A percentile compares a stretch with the other conserved stretches of the same genome.
Evolutionary conservation across 1,284 basidiomycete genomes (phyloP).

Genomic region (Cryptococcus maquisensis): DNA sequence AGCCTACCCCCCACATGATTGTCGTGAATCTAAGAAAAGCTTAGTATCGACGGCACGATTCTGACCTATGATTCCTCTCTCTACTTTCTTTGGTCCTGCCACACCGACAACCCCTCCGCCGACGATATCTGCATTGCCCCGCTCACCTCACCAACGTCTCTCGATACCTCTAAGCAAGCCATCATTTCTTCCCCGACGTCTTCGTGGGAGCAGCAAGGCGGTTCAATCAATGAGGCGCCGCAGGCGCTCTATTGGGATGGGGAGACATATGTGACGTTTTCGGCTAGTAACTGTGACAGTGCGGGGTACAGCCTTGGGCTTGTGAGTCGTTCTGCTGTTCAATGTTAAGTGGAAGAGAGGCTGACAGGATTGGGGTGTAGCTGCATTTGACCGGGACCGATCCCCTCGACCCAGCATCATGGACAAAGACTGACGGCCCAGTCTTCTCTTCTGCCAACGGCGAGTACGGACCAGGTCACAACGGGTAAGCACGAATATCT

Average conservation of each 20-base stretch:
- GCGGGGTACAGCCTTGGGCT: slow-evolving; percentile 13
- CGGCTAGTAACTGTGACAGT: slow-evolving; percentile 12
- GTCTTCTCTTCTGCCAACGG: slow-evolving; percentile 18
- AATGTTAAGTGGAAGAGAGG: no score
- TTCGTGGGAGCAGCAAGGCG: slow-evolving; percentile 14
- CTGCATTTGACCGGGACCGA: slow-evolving; percentile 12
- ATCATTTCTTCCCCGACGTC: slow-evolving; percentile 13
- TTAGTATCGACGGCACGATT: slow-evolving; percentile 19
- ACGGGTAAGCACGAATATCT: slow-evolving; percentile 15
- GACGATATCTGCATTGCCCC: slow-evolving; percentile 14
- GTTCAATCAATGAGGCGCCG: slow-evolving; percentile 13
- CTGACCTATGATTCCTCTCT: background rate
- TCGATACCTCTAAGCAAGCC: slow-evolving; percentile 8
- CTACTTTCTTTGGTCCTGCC: slow-evolving; percentile 22
- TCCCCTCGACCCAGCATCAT: slow-evolving; percentile 9
- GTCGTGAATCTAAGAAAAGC: no score
- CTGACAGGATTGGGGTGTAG: no score
- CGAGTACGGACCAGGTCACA: slow-evolving; percentile 20
- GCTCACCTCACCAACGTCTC: slow-evolving; percentile 13
- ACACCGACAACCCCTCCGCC: slow-evolving; percentile 3
- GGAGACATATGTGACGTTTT: slow-evolving; percentile 15
- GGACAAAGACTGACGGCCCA: slow-evolving; percentile 17
- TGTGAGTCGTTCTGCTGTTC: no score
- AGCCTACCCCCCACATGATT: no score
- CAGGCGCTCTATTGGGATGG: slow-evolving; percentile 14